phyloP scores from a whole-genome alignment of 1,284 basidiomycete species.

The Xerocomus nothofagi region DNA sequence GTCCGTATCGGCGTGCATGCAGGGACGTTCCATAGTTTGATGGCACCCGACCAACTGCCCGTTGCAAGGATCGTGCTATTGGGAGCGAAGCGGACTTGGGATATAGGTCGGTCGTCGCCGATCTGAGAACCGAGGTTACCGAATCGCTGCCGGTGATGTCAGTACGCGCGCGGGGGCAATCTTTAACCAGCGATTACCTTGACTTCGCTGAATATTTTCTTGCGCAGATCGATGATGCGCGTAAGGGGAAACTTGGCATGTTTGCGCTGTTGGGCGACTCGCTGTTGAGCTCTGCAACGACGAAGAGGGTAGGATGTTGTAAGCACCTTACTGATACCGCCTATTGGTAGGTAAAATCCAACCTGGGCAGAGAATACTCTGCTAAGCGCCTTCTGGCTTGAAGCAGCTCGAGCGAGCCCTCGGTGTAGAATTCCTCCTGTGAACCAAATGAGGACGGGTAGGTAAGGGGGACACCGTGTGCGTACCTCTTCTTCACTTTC shows the following conservation, averaged over 20 bases:
- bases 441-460: slow-evolving; percentile 1
- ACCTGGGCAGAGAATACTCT: slow-evolving; percentile 91
- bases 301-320: slow-evolving; percentile 46
- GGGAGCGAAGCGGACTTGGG: slow-evolving; percentile 93
- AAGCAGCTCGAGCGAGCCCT: slow-evolving; percentile 84
- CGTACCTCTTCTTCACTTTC: slow-evolving; percentile 79
- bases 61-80: slow-evolving; percentile 88
- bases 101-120: slow-evolving; percentile 93
- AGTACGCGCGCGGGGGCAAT: background rate
- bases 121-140: slow-evolving; percentile 96
- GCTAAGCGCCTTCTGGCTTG: slow-evolving; percentile 84
- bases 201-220: slow-evolving; percentile 85
- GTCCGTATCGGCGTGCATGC: slow-evolving; percentile 77
- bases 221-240: slow-evolving; percentile 88
- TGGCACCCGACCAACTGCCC: slow-evolving; percentile 92
- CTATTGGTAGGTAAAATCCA: slow-evolving; percentile 60
- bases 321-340: slow-evolving; percentile 73
- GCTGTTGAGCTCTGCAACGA: slow-evolving; percentile 83
- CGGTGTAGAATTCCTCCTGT: slow-evolving; percentile 94
- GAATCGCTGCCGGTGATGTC: slow-evolving; percentile 60
- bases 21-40: slow-evolving; percentile 95
- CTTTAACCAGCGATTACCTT: slow-evolving; percentile 54
- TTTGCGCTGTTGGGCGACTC: slow-evolving; percentile 85
- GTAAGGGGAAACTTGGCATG: slow-evolving; percentile 88
- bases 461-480: slow-evolving; percentile 1